These are phyloP conservation scores for Clarireedia paspali DNA, from an alignment of 2,329 filamentous ascomycete genomes.

Conservation along the genomic window DNA sequence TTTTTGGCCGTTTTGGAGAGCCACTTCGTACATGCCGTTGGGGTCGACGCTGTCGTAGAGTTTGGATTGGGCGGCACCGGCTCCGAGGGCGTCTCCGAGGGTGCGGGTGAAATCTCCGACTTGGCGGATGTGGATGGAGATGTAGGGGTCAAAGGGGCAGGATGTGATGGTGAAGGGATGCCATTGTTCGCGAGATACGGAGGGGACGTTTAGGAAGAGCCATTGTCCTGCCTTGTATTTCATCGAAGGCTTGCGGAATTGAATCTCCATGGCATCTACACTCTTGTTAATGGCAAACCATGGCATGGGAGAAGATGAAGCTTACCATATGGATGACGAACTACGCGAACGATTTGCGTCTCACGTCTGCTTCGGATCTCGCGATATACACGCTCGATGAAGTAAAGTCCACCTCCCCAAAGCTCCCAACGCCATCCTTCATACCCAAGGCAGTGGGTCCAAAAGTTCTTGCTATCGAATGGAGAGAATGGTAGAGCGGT, in stretches of 20 bases:
- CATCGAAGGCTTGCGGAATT: slow-evolving; percentile 94
- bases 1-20: slow-evolving; percentile 81
- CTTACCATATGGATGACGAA: slow-evolving; percentile 89
- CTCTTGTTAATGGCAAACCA: slow-evolving; percentile 24
- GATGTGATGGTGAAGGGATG: slow-evolving; percentile 99
- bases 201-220: slow-evolving; percentile 91
- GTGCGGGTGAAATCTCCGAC: slow-evolving; percentile 92
- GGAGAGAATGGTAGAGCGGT: slow-evolving; percentile 65
- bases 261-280: slow-evolving; percentile 86
- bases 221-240: slow-evolving; percentile 98
- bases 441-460: slow-evolving; percentile 91
- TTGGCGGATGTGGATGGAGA: slow-evolving; percentile 90
- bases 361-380: slow-evolving; percentile 77
- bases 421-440: slow-evolving; percentile 97
- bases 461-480: slow-evolving; percentile 75
- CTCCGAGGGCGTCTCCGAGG: slow-evolving; percentile 94
- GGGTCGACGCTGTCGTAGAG: slow-evolving; percentile 87
- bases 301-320: slow-evolving; percentile 2
- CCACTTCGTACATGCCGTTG: slow-evolving; percentile 96
- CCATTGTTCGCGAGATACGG: slow-evolving; percentile 86
- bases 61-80: slow-evolving; percentile 77
- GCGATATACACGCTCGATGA: slow-evolving; percentile 81
- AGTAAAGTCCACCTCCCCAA: slow-evolving; percentile 75
- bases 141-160: slow-evolving; percentile 90
- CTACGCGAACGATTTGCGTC: slow-evolving; percentile 87